Conservation (phyloP, 192 early-diverging fungal species). For the Backusella sp. region DNA sequence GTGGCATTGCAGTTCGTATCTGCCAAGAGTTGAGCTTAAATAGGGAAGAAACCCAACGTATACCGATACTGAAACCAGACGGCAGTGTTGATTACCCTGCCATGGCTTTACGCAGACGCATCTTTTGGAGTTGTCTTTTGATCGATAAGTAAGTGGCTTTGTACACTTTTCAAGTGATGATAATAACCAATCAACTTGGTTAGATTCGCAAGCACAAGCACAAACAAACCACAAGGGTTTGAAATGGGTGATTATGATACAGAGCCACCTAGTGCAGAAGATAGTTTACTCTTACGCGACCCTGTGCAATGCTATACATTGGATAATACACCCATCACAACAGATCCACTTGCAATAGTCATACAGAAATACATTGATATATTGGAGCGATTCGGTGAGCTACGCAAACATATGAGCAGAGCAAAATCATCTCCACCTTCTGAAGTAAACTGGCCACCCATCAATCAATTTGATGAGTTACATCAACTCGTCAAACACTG, state of each 20-base stretch:
- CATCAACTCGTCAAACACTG: conserved; percentile 13
- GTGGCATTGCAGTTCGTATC: conserved; percentile 48
- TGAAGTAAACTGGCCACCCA: conserved; percentile 23
- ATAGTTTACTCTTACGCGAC: conserved; percentile 18
- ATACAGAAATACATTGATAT: conserved; percentile 9
- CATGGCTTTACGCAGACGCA: conserved; percentile 37
- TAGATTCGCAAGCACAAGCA: conserved; percentile 37
- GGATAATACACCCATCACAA: conserved; percentile 1
- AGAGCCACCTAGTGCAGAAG: conserved; percentile 7
- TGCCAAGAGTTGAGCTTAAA: conserved; percentile 50
- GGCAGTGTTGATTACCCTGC: conserved; percentile 39
- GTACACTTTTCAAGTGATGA: too few relatives aligned
- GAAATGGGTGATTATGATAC: conserved; percentile 47
- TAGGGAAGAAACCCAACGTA: conserved; percentile 36
- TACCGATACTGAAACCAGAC: conserved; percentile 33
- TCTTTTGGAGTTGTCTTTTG: conserved; percentile 51
- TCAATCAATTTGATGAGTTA: conserved; percentile 19
- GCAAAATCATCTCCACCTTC: conserved; percentile 1
- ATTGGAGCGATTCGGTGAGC: conserved; percentile 29
- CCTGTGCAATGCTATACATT: conserved; percentile 16
- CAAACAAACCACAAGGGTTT: conserved; percentile 47
- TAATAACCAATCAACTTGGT: not conserved
- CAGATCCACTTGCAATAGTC: conserved; percentile 17
- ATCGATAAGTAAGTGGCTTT: conserved; percentile 40
- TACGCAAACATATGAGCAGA: conserved; percentile 22